A percentile compares a stretch with the other conserved stretches of the same genome.
phyloP scores from a whole-genome alignment of 345 rosid species.

The Sapria himalayana region DNA sequence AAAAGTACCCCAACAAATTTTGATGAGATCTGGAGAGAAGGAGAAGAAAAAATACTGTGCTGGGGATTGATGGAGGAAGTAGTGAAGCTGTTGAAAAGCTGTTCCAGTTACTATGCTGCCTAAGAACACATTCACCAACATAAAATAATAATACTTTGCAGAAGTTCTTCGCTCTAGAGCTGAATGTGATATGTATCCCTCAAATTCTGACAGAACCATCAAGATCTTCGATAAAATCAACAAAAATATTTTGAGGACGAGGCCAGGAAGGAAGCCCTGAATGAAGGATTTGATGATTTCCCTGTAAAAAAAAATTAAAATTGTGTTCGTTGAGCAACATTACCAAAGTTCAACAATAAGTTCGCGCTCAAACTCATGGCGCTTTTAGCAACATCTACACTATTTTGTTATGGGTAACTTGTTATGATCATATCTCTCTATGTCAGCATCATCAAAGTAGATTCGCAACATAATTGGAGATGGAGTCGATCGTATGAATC shows the following conservation, averaged over 20 bases:
- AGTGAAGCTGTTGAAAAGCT: slow-evolving; percentile 67
- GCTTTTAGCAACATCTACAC: too few species aligned
- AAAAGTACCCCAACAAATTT: too few species aligned
- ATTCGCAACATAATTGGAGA: too few species aligned
- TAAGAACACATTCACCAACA: slow-evolving; percentile 91
- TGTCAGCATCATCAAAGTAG: too few species aligned
- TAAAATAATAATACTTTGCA: slow-evolving; percentile 79
- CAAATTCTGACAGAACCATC: slow-evolving; percentile 87
- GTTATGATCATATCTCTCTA: too few species aligned
- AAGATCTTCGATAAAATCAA: slow-evolving; percentile 48
- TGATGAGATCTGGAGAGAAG: slow-evolving; percentile 1
- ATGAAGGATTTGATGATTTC: slow-evolving; percentile 80
- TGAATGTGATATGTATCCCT: slow-evolving; percentile 69
- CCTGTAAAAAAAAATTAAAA: slow-evolving; percentile 50
- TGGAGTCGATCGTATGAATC: too few species aligned
- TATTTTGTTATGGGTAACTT: too few species aligned
- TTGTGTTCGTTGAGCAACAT: too few species aligned
- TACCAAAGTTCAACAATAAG: too few species aligned
- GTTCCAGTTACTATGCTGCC: slow-evolving; percentile 92
- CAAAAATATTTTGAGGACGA: slow-evolving; percentile 73
- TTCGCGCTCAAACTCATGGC: too few species aligned
- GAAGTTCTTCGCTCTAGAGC: slow-evolving; percentile 67
- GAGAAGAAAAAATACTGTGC: slow-evolving; percentile 35
- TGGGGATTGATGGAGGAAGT: slow-evolving; percentile 85
- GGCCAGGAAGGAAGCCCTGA: slow-evolving; percentile 94